phyloP scores from a whole-genome alignment of 169 alveolate genomes.

The Babesia bigemina region DNA sequence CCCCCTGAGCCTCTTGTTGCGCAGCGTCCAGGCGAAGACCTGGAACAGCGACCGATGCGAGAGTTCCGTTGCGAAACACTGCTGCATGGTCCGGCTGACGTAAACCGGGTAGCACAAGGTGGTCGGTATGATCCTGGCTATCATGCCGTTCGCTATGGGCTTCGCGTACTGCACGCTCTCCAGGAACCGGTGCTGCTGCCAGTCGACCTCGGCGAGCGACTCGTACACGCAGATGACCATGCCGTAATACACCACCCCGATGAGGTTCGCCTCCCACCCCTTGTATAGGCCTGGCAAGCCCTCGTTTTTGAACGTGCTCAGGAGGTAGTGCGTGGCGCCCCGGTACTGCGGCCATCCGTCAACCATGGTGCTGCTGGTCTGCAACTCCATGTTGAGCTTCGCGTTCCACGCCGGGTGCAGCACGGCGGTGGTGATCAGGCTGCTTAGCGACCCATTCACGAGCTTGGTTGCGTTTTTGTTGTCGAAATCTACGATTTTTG shows the following conservation, averaged over 20 bases:
- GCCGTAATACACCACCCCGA: conserved; percentile 41
- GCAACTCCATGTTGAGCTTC: conserved; percentile 56
- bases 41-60: conserved; percentile 23
- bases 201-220: conserved; percentile 23
- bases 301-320: conserved; percentile 22
- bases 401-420: conserved; percentile 72
- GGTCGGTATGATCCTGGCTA: conserved; percentile 51
- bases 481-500: conserved; percentile 28
- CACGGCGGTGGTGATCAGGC: conserved; percentile 44
- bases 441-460: conserved; percentile 36
- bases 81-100: conserved; percentile 63
- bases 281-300: conserved; percentile 36
- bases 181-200: conserved; percentile 16
- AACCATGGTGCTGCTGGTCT: conserved; percentile 37
- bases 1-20: conserved; percentile 50
- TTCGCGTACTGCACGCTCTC: conserved; percentile 12
- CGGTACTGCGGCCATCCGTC: conserved; percentile 72
- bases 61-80: conserved; percentile 53
- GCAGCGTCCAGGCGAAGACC: conserved; percentile 42
- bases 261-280: conserved; percentile 50
- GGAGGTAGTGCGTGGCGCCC: conserved; percentile 52
- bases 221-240: conserved; percentile 59
- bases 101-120: conserved; percentile 59
- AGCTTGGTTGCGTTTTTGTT: conserved; percentile 18
- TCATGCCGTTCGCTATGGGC: conserved; percentile 57